Evolutionary conservation across 1,284 basidiomycete species (phyloP), one percentile per base, ranked within the genome.

Genomic region (Apiotrichum sp.): DNA sequence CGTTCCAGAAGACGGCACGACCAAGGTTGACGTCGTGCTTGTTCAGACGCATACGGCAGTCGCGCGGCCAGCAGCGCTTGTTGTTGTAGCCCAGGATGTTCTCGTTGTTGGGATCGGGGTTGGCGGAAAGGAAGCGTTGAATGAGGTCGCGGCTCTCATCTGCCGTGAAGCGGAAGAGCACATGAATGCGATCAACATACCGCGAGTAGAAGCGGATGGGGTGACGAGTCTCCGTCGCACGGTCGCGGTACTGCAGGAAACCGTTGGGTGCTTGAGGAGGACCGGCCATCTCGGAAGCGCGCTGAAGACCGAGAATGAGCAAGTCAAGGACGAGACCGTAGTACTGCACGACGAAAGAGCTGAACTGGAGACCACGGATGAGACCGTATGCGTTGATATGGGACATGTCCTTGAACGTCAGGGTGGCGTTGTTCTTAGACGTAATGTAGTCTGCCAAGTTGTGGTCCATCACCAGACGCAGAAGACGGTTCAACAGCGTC

Each of bases 1-100:
- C 91, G 67, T 98, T 98, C 96, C 95, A 98, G 78, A 97, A 98
- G 10, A 98, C 95, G 6, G 96, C 96, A 63, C 96, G 85, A 35
- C 95, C 95, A 36, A 98, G 81, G 75, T 99, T 98, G 77, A 98
- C 96, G 71, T 99, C 96, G 77, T 98, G 95, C 79, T 99, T 99
- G 81, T 97, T 96, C 56, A 99, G 83, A 38, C 96, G 83, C 96
- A 99, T 99, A 58, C 96, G 87, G 73, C 93, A 98, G 74, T 99
- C 96, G 62, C 93, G 83, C 31, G 96, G 96, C 96, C 96, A 98
- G 80, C 96, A 98, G 56, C 92, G 88, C 76, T 95, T 95, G 80
- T 97, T 98, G 80, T 98, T 98, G 79, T 98, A 99, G 2, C 95
- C 95, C 63, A 98, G 95, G 41, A 98, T 87, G 67, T 98, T 98